Base-by-base conservation (phyloP, 139 green algal genomes). In the Chlamydomonas eustigma region DNA sequence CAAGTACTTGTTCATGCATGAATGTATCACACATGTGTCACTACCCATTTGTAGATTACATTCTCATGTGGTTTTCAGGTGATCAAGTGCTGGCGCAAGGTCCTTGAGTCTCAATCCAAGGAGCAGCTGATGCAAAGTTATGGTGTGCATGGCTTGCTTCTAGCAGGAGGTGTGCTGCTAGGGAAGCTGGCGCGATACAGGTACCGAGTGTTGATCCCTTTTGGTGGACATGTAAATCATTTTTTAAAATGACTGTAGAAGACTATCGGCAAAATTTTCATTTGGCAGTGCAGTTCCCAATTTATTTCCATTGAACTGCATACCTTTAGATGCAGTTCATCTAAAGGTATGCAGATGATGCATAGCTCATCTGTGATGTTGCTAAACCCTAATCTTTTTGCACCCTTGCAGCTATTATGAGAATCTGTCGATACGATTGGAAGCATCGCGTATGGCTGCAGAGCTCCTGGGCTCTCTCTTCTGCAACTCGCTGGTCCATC, bases 131-230 rank as follows among this genome's bases (percentile, higher is more conserved):
- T 89, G 8, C 51, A 78, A 66, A 28, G 12, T 2, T 89, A 88
- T 37, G 28, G 86, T 2, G 58, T 86, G 70, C 84, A 87, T 64
- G 83, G 84, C 28, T 71, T 90, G 50, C 80, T 92, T 73, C 52
- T 92, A 71, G 80, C 77, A 1, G 83, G 83, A 2, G 76, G 67
- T 37, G 68, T 83, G 1, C 72, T 91, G 71, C 58, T 84, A 5
- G 87, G 87, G 39, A 91, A 91, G 80, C 83, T 91, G 12, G 75
- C 79, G 4, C 80, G 87, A 67, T 88, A 84, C 82, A 58, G 32
- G 0, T 70, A 18, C n/a, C n/a, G n/a, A n/a, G n/a, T n/a, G 64
- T 50, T 80, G 70, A n/a, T n/a, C n/a, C n/a, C n/a, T n/a, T n/a
- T n/a, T n/a, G n/a, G n/a, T n/a, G n/a, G n/a, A n/a, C n/a, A n/a